Conservation (phyloP, 2,329 filamentous ascomycete species). For the Hypoxylon sp. region DNA sequence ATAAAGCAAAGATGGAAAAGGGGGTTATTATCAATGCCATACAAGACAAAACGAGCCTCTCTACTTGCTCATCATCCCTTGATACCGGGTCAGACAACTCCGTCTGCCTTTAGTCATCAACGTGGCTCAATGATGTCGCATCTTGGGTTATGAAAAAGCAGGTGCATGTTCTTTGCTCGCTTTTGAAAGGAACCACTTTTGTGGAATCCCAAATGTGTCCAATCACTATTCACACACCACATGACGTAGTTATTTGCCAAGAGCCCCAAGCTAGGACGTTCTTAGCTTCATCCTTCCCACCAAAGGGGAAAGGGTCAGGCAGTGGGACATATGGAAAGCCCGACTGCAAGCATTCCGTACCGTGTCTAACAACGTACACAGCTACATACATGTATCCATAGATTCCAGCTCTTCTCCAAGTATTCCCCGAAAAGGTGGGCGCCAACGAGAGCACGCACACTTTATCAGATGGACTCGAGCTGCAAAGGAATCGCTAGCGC, state of each 20-base stretch:
- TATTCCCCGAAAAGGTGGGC: slow-evolving; percentile 30
- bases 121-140: slow-evolving; percentile 43
- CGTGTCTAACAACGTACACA: slow-evolving; percentile 20
- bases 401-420: slow-evolving; percentile 20
- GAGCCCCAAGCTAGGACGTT: slow-evolving; percentile 36
- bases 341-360: slow-evolving; percentile 38
- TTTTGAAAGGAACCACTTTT: slow-evolving; percentile 38
- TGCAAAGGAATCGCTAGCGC: slow-evolving; percentile 22
- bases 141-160: slow-evolving; percentile 38
- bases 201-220: slow-evolving; percentile 35
- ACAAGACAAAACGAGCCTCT: neutral
- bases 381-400: slow-evolving; percentile 3
- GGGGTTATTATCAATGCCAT: slow-evolving; percentile 20
- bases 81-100: slow-evolving; percentile 45
- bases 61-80: slow-evolving; percentile 45
- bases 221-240: slow-evolving; percentile 44
- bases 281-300: slow-evolving; percentile 45
- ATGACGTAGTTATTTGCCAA: slow-evolving; percentile 45
- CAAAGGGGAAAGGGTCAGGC: slow-evolving; percentile 41
- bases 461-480: slow-evolving; percentile 27
- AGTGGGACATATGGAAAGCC: slow-evolving; percentile 39
- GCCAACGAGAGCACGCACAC: slow-evolving; percentile 4
- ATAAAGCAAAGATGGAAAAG: slow-evolving; percentile 12
- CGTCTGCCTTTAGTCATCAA: slow-evolving; percentile 38
- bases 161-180: slow-evolving; percentile 31